phyloP scores from a whole-genome alignment of 306 rosid genomes.

The Lupinus albus region DNA sequence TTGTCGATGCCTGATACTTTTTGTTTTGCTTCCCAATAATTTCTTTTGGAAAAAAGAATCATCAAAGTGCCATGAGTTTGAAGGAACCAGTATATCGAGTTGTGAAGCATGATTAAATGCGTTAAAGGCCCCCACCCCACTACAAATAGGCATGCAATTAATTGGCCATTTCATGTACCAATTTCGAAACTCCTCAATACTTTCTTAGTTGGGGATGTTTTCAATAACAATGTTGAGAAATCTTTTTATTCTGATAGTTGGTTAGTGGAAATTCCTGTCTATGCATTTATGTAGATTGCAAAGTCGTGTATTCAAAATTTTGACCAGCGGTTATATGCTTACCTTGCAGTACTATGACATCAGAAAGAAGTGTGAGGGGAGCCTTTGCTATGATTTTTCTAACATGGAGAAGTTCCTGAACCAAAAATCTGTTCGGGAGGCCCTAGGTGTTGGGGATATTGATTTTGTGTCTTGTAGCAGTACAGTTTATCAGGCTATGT shows the following conservation, averaged over 20 bases:
- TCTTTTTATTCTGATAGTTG: conserved; percentile 2
- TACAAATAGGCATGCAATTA: conserved; percentile 16
- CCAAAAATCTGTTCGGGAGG: conserved; percentile 67
- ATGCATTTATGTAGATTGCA: conserved; percentile 34
- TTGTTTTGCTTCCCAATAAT: conserved; percentile 21
- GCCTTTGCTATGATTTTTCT: conserved; percentile 93
- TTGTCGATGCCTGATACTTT: conserved; percentile 1
- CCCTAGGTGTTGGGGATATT: conserved; percentile 85
- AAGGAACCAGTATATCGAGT: conserved; percentile 24
- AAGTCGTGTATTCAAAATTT: conserved; percentile 41
- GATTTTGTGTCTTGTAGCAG: conserved; percentile 90
- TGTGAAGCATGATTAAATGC: conserved; percentile 25
- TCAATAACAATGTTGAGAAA: conserved; percentile 18
- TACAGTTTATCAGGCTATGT: conserved; percentile 87
- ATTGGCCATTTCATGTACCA: conserved; percentile 4
- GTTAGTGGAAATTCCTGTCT: conserved; percentile 10
- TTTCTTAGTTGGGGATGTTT: conserved; percentile 14
- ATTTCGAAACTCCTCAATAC: conserved; percentile 11
- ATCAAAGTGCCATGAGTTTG: conserved; percentile 10
- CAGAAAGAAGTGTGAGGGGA: conserved; percentile 83
- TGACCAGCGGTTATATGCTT: conserved; percentile 36
- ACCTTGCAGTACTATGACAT: conserved; percentile 89
- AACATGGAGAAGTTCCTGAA: conserved; percentile 88
- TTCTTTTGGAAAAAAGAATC: conserved; percentile 8
- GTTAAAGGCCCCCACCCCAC: conserved; percentile 6